These are phyloP conservation scores for Eucalyptus caleyi DNA, from an alignment of 345 rosid genomes.

Conservation along the genomic window DNA sequence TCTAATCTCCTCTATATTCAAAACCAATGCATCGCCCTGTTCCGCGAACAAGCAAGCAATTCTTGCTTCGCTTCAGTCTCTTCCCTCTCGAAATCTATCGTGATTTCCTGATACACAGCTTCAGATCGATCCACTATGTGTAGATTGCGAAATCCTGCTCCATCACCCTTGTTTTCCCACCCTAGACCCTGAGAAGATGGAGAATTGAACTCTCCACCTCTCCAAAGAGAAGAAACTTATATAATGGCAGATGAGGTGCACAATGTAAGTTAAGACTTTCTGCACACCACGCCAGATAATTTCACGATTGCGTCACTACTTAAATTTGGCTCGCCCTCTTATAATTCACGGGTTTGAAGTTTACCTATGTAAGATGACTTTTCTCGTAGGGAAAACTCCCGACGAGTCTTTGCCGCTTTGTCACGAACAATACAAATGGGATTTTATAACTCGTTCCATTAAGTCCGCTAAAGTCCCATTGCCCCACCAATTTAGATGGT, in stretches of 20 bases:
- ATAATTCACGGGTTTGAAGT: not conserved
- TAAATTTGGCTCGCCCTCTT: not conserved
- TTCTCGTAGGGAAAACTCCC: not conserved
- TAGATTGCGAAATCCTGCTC: not conserved
- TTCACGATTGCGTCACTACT: not conserved
- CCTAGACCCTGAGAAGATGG: not conserved
- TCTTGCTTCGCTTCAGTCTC: too few species aligned
- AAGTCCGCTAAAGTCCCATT: not conserved
- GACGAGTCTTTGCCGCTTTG: not conserved
- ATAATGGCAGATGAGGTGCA: not conserved
- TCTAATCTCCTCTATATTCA: too few species aligned
- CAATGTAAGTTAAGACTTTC: not conserved
- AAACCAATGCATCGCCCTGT: too few species aligned
- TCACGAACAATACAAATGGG: not conserved
- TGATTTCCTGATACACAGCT: too few species aligned
- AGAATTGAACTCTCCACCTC: not conserved
- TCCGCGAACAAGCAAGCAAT: too few species aligned
- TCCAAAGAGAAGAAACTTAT: not conserved
- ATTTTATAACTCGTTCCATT: not conserved
- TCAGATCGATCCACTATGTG: not conserved
- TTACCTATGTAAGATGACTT: not conserved
- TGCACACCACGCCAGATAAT: not conserved
- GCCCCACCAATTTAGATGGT: not conserved
- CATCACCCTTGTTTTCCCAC: not conserved
- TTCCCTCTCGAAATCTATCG: too few species aligned